Evolutionary conservation across 768 basidiomycete species (phyloP).

Genomic region (Mycena galericulata): DNA sequence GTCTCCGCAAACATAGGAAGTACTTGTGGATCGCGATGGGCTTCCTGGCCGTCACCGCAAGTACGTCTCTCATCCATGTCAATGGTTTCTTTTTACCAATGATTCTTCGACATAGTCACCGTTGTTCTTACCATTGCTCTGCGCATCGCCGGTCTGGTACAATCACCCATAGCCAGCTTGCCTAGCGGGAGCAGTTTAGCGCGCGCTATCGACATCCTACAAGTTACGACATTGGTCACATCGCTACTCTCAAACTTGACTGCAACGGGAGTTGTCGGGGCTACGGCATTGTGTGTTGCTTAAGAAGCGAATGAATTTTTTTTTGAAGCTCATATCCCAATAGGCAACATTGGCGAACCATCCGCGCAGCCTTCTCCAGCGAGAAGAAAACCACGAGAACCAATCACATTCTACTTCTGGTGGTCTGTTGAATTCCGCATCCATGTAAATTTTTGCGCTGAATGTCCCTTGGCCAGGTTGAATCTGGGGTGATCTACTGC

Average conservation of each 20-base stretch:
- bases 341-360: constrained; percentile 10
- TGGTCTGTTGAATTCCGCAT: too few relatives aligned
- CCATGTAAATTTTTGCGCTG: too few relatives aligned
- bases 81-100: background rate
- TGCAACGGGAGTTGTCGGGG: constrained; percentile 25
- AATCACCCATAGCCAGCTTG: constrained; percentile 25
- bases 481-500: constrained; percentile 11
- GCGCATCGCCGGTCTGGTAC: constrained; percentile 1
- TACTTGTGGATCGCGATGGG: constrained; percentile 18
- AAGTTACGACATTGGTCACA: constrained; percentile 16
- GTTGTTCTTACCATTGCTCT: constrained; percentile 22
- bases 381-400: background rate
- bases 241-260: constrained; percentile 29
- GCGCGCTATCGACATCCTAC: constrained; percentile 11
- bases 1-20: constrained; percentile 21
- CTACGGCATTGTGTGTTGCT: constrained; percentile 22
- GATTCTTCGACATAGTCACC: constrained; percentile 16
- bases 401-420: background rate
- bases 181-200: background rate
- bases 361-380: background rate
- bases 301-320: background rate
- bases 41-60: constrained; percentile 6
- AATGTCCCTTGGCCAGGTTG: too few relatives aligned
- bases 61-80: background rate
- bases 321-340: background rate